Evolutionary conservation across 495 filamentous ascomycete genomes (phyloP), one percentile per base, ranked within the genome.

Genomic region (Niebla homalea): DNA sequence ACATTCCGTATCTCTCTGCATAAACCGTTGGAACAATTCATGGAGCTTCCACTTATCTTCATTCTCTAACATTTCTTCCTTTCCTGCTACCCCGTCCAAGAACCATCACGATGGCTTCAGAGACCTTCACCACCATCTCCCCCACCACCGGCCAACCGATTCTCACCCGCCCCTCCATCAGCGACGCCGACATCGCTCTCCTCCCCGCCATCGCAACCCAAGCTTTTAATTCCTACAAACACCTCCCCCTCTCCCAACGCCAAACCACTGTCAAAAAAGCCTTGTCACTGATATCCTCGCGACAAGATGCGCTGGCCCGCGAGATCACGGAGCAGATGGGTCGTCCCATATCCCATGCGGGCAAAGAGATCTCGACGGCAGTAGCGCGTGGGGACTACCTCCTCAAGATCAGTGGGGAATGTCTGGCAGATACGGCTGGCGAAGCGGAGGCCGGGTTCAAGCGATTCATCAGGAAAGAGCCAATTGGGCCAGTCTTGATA

Each of bases 271-370:
- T 94, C 54, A 75, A 72, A 53, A 84, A 81, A 55, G 87, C 89
- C 1, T 63, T 95, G 14, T 66, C 77, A 40, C 62, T 87, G 8
- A 70, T 95, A 25, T 66, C 66, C 4, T 70, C 79, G 37, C 80
- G 76, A 57, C 71, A 86, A 57, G 84, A 94, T 83, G 82, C 79
- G 21, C 67, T 96, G n/a, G 87, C 80, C 4, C 73, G 70, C 50
- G 89, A 94, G 61, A 65, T 96, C 36, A 94, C 87, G 0, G 82
- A 89, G 67, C 87, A 96, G 68, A 95, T 96, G 89, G 89, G 89
- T 46, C 75, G 89, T 15, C 89, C 89, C 16, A 92, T 94, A 48
- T 77, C 83, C 12, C 95, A 92, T 60, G 83, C 85, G 0, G 74
- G 74, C 16, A 85, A 78, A 57, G 89, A 96, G 65, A 72, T 96